Percentiles rank a stretch among this genome's conserved stretches.
Conservation (phyloP, 2,329 filamentous ascomycete species). For the Arthrobotrys entomopaga region DNA sequence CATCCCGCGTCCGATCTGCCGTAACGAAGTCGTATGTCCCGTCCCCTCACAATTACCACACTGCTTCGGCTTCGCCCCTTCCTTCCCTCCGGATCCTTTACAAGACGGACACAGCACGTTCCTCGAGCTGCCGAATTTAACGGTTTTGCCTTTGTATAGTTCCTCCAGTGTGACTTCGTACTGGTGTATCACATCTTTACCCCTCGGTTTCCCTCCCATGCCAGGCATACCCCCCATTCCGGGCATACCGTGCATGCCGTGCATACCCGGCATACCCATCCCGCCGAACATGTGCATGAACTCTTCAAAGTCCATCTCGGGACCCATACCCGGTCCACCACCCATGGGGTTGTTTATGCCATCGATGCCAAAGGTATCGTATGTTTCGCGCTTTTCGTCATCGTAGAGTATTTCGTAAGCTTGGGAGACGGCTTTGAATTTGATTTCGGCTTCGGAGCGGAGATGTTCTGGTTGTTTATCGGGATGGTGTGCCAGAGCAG, state of each 20-base stretch:
- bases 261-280: constrained; percentile 69
- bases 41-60: constrained; percentile 87
- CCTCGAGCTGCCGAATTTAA: constrained; percentile 95
- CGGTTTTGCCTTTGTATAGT: constrained; percentile 97
- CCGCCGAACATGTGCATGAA: constrained; percentile 75
- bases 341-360: constrained; percentile 81
- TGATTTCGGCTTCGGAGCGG: constrained; percentile 84
- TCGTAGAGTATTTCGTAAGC: constrained; percentile 98
- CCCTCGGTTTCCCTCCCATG: constrained; percentile 68
- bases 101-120: constrained; percentile 88
- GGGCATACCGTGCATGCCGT: constrained; percentile 65
- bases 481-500: constrained; percentile 87
- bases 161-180: constrained; percentile 94
- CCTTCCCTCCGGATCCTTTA: constrained; percentile 87
- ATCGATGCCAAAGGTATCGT: constrained; percentile 94
- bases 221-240: constrained; percentile 59
- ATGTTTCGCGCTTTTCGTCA: constrained; percentile 89
- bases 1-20: constrained; percentile 85
- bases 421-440: constrained; percentile 91
- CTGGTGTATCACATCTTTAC: constrained; percentile 85
- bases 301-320: constrained; percentile 87
- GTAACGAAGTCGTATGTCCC: constrained; percentile 79
- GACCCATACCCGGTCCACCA: constrained; percentile 68
- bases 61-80: constrained; percentile 83
- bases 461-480: constrained; percentile 93